Evolutionary conservation across 2,329 filamentous ascomycete species (phyloP).

Genomic region (Fusarium sp.): DNA sequence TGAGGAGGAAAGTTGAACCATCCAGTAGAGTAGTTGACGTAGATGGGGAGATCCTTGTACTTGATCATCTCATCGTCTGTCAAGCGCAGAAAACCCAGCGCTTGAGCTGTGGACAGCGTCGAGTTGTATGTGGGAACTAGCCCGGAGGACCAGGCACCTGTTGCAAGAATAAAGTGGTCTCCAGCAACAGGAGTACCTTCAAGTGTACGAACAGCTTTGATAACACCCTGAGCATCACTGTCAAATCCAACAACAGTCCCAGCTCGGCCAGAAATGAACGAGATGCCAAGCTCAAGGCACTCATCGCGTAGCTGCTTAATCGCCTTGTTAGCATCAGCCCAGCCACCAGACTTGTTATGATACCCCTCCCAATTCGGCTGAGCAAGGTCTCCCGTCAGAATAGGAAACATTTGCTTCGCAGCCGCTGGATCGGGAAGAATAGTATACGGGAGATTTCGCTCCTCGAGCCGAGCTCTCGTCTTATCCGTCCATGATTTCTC

Average conservation of each 20-base stretch:
- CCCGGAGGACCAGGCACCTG: slow-evolving; percentile 26
- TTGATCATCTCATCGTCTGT: slow-evolving; percentile 27
- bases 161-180: slow-evolving; percentile 29
- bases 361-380: slow-evolving; percentile 30
- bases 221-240: background rate
- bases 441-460: slow-evolving; percentile 16
- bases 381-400: slow-evolving; percentile 19
- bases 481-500: slow-evolving; percentile 30
- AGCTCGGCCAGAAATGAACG: slow-evolving; percentile 26
- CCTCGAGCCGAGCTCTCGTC: slow-evolving; percentile 21
- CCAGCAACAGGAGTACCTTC: slow-evolving; percentile 4
- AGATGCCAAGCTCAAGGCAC: slow-evolving; percentile 29
- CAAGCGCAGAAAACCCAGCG: slow-evolving; percentile 30
- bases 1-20: slow-evolving; percentile 44
- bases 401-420: slow-evolving; percentile 4
- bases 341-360: slow-evolving; percentile 25
- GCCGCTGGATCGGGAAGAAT: slow-evolving; percentile 1
- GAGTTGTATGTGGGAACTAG: slow-evolving; percentile 30
- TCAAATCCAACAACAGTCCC: slow-evolving; percentile 28
- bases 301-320: slow-evolving; percentile 32
- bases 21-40: slow-evolving; percentile 35
- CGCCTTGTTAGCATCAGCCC: slow-evolving; percentile 35
- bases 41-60: slow-evolving; percentile 35
- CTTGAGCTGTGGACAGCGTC: slow-evolving; percentile 29
- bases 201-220: slow-evolving; percentile 1